phyloP scores from a whole-genome alignment of 331 rosid genomes.

The Acacia concinna region DNA sequence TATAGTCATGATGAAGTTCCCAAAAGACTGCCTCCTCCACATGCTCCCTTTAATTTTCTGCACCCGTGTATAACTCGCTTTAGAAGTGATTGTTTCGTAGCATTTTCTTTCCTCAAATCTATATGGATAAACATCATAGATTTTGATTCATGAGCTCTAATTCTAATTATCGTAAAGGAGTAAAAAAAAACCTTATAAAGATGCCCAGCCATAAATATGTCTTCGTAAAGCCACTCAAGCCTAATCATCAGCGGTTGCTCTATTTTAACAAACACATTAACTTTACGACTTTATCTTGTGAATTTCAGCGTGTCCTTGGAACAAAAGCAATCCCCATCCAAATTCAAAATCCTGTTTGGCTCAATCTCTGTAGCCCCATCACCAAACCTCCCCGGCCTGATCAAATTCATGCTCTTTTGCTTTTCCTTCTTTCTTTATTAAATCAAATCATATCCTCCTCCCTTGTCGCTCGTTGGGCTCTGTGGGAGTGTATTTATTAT shows the following conservation, averaged over 20 bases:
- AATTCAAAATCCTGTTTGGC: conserved; percentile 26
- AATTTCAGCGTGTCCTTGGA: conserved; percentile 28
- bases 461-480: not conserved
- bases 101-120: conserved; percentile 17
- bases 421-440: not conserved
- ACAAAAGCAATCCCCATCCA: conserved; percentile 33
- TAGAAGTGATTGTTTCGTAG: conserved; percentile 19
- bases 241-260: conserved; percentile 40
- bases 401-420: not conserved
- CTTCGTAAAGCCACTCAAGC: conserved; percentile 36
- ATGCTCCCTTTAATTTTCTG: conserved; percentile 12
- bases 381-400: not conserved
- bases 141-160: not conserved
- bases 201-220: conserved; percentile 21
- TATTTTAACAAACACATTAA: not conserved
- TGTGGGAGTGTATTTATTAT: not conserved
- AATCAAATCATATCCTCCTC: not conserved
- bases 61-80: not conserved
- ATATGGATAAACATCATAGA: not conserved
- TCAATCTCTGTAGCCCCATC: conserved; percentile 21
- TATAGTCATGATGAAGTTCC: conserved; percentile 23
- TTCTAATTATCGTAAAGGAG: not conserved
- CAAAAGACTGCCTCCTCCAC: conserved; percentile 29
- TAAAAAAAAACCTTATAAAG: not conserved
- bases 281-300: conserved; percentile 20